phyloP scores from a whole-genome alignment of 2,329 filamentous ascomycete species.

The Cladobotryum protrusum region DNA sequence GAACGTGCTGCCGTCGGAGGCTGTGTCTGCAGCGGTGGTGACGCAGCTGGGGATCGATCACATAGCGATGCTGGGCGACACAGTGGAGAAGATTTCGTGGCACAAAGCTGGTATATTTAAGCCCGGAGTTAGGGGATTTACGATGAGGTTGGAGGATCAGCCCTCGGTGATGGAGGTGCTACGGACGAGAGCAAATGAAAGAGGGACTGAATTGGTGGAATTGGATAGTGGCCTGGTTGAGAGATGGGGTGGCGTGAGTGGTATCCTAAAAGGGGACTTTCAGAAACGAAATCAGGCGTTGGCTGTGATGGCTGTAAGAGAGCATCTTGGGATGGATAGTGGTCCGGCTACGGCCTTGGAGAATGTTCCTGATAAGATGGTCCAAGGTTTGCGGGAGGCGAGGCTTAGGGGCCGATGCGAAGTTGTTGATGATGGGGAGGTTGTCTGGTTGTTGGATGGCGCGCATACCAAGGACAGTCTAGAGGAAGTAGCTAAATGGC shows the following conservation, averaged over 20 bases:
- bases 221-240: slow-evolving; percentile 33
- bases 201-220: slow-evolving; percentile 39
- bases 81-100: slow-evolving; percentile 78
- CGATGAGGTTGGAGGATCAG: slow-evolving; percentile 21
- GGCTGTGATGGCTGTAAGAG: slow-evolving; percentile 48
- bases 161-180: slow-evolving; percentile 47
- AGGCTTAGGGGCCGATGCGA: slow-evolving; percentile 74
- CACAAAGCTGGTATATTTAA: slow-evolving; percentile 90
- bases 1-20: slow-evolving; percentile 62
- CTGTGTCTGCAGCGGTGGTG: slow-evolving; percentile 66
- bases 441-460: slow-evolving; percentile 78
- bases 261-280: slow-evolving; percentile 43
- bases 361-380: slow-evolving; percentile 40
- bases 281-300: slow-evolving; percentile 55
- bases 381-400: slow-evolving; percentile 59
- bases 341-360: slow-evolving; percentile 18
- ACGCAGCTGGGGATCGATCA: slow-evolving; percentile 84
- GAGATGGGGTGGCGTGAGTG: slow-evolving; percentile 36
- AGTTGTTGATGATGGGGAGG: slow-evolving; percentile 43
- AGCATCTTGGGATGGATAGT: slow-evolving; percentile 43
- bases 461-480: slow-evolving; percentile 85
- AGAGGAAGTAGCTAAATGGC: slow-evolving; percentile 70
- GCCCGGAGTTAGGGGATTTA: slow-evolving; percentile 38
- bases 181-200: slow-evolving; percentile 52
- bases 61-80: slow-evolving; percentile 69